Percentiles rank a stretch among this genome's conserved stretches.
Conservation (phyloP, 805 yeast species). For the Yarrowia yakushimensis region DNA sequence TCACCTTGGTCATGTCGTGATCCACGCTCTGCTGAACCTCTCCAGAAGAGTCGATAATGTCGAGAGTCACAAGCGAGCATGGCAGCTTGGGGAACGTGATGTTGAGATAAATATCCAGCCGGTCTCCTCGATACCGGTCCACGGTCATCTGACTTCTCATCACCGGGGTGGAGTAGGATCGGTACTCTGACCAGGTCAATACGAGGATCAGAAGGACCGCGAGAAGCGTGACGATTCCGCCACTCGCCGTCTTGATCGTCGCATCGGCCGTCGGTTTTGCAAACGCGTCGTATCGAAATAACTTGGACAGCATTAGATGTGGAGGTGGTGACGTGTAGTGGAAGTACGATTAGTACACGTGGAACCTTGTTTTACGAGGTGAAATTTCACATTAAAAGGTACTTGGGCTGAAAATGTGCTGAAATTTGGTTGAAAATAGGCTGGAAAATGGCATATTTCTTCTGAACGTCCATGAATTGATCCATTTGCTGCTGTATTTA, state of each 20-base stretch:
- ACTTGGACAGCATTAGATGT: constrained; percentile 23
- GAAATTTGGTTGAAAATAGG: too few relatives aligned
- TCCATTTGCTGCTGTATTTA: too few relatives aligned
- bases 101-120: constrained; percentile 76
- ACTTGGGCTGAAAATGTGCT: too few relatives aligned
- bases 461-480: too few relatives aligned
- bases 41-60: constrained; percentile 85
- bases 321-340: neutral
- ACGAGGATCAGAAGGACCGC: constrained; percentile 60
- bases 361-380: neutral
- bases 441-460: too few relatives aligned
- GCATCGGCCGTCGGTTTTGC: constrained; percentile 94
- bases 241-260: constrained; percentile 78
- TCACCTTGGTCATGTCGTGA: constrained; percentile 66
- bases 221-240: constrained; percentile 79
- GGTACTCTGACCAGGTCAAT: constrained; percentile 70
- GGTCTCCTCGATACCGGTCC: constrained; percentile 61
- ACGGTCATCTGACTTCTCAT: constrained; percentile 83
- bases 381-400: too few relatives aligned
- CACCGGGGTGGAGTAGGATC: constrained; percentile 62
- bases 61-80: constrained; percentile 73
- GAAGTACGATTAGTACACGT: neutral
- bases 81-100: constrained; percentile 81
- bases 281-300: constrained; percentile 79
- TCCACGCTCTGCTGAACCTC: constrained; percentile 73